phyloP scores from a whole-genome alignment of 208 protist species.

The Leishmania martiniquensis region DNA sequence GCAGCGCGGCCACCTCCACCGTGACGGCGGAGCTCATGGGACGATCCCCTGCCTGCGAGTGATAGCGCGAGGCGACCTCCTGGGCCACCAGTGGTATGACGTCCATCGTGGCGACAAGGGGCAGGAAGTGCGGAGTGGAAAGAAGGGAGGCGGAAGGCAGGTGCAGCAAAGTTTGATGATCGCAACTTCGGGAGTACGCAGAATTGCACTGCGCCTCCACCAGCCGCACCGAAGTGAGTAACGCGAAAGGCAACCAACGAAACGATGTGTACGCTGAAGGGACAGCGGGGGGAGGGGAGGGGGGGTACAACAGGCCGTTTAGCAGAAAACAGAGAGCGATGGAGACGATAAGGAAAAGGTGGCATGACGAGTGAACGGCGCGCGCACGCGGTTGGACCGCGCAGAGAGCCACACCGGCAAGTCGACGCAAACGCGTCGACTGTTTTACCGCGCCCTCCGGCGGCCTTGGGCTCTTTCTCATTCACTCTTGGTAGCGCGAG shows the following conservation, averaged over 20 bases:
- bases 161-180: not conserved
- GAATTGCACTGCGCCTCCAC: not conserved
- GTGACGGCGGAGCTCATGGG: slow-evolving; percentile 48
- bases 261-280: not conserved
- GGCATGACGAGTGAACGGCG: no score
- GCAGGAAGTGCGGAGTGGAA: not conserved
- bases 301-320: no score
- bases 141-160: not conserved
- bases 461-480: no score
- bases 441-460: no score
- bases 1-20: slow-evolving; percentile 62
- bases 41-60: slow-evolving; percentile 34
- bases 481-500: no score
- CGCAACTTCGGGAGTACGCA: no score
- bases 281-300: not conserved
- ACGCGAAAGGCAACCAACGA: not conserved
- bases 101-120: slow-evolving; percentile 57
- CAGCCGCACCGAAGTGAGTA: not conserved
- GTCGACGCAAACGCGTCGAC: no score
- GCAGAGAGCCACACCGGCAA: no score
- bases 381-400: no score
- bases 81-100: slow-evolving; percentile 70
- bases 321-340: not conserved
- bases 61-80: slow-evolving; percentile 68
- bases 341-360: not conserved